Conservation (phyloP, 1,284 basidiomycete species). For the Omphalotus olearius region DNA sequence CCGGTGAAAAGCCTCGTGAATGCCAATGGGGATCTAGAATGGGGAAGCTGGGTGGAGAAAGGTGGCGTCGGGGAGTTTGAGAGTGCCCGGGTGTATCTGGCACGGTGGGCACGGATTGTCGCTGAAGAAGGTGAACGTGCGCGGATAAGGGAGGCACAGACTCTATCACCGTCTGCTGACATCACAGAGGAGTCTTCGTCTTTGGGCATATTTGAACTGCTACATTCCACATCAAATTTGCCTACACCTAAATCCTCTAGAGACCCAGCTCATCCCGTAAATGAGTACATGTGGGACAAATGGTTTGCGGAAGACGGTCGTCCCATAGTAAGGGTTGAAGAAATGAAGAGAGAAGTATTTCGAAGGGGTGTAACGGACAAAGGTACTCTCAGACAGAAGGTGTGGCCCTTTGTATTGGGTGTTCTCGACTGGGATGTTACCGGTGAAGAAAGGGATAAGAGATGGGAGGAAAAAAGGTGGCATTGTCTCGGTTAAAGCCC, state of each 20-base stretch:
- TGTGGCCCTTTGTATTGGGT: slow-evolving; percentile 91
- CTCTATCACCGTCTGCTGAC: slow-evolving; percentile 47
- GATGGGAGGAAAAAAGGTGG: slow-evolving; percentile 68
- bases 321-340: slow-evolving; percentile 61
- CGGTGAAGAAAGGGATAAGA: slow-evolving; percentile 44
- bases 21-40: slow-evolving; percentile 79
- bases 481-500: slow-evolving; percentile 4
- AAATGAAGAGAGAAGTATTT: slow-evolving; percentile 76
- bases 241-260: slow-evolving; percentile 74
- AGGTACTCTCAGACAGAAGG: slow-evolving; percentile 54
- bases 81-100: slow-evolving; percentile 92
- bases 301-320: slow-evolving; percentile 73
- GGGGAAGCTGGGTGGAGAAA: slow-evolving; percentile 83
- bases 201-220: slow-evolving; percentile 85
- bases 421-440: slow-evolving; percentile 79
- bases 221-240: slow-evolving; percentile 74
- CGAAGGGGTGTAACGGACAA: slow-evolving; percentile 60
- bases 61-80: slow-evolving; percentile 93
- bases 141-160: slow-evolving; percentile 70
- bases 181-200: slow-evolving; percentile 67
- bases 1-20: slow-evolving; percentile 86
- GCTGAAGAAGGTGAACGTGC: slow-evolving; percentile 94
- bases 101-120: slow-evolving; percentile 94
- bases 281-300: slow-evolving; percentile 61
- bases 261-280: slow-evolving; percentile 68